Conservation (phyloP, 495 filamentous ascomycete species). For the Daldinia childiae region DNA sequence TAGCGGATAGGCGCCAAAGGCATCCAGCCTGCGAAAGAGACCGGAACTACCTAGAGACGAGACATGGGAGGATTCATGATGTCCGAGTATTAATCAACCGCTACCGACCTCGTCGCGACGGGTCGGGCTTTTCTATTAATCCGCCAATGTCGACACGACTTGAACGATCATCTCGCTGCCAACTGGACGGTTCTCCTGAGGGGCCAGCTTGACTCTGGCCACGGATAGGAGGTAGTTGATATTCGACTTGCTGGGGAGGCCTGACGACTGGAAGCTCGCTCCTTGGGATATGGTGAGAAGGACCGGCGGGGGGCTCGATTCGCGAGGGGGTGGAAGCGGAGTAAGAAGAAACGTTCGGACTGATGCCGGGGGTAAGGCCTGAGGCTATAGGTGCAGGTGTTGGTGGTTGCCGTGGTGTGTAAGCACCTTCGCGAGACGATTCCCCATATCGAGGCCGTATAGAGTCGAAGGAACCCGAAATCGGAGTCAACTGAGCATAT, state of each 20-base stretch:
- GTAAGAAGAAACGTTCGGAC: constrained; percentile 48
- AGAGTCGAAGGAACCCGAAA: constrained; percentile 54
- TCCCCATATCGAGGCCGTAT: constrained; percentile 52
- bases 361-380: constrained; percentile 41
- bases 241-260: constrained; percentile 52
- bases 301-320: constrained; percentile 52
- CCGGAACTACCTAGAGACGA: constrained; percentile 11
- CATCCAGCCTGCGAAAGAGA: constrained; percentile 3
- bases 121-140: constrained; percentile 58
- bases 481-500: constrained; percentile 55
- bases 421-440: constrained; percentile 44
- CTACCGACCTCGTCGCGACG: constrained; percentile 43
- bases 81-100: constrained; percentile 19
- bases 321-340: constrained; percentile 48
- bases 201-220: constrained; percentile 51
- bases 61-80: not conserved
- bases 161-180: constrained; percentile 56
- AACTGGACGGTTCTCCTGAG: constrained; percentile 46
- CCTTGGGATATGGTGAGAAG: constrained; percentile 56
- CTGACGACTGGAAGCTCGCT: constrained; percentile 54
- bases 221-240: constrained; percentile 63
- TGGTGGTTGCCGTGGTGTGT: constrained; percentile 48
- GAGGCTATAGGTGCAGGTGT: constrained; percentile 47
- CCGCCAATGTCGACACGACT: constrained; percentile 64
- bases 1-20: constrained; percentile 18